These are phyloP conservation scores for Leptosphaerulina australis DNA, from an alignment of 2,329 filamentous ascomycete genomes.

Conservation along the genomic window DNA sequence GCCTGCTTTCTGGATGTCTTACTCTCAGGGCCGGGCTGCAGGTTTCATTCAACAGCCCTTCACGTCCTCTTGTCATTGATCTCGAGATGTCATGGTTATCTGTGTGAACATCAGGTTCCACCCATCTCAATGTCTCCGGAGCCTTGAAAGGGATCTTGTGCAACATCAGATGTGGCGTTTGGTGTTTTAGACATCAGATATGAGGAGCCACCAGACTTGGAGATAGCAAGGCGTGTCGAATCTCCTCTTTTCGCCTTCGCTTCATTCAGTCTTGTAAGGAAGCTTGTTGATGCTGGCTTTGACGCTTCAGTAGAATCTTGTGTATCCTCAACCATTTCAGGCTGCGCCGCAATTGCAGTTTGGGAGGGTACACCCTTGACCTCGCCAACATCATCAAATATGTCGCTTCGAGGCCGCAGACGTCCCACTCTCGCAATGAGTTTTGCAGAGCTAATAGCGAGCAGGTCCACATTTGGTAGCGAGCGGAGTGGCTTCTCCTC, in stretches of 20 bases:
- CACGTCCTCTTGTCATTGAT: background rate
- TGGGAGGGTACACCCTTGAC: conserved; percentile 2
- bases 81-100: too few relatives aligned
- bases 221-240: conserved; percentile 26
- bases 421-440: conserved; percentile 71
- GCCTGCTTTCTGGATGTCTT: too few relatives aligned
- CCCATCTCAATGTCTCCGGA: conserved; percentile 3
- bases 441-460: conserved; percentile 72
- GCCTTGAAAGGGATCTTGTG: background rate
- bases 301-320: conserved; percentile 6
- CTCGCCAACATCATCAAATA: conserved; percentile 26
- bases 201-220: background rate
- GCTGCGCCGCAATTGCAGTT: background rate
- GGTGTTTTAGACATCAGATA: conserved; percentile 1
- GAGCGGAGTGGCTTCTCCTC: conserved; percentile 53
- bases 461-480: conserved; percentile 66
- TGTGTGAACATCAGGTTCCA: conserved; percentile 10
- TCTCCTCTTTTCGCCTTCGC: conserved; percentile 53
- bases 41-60: too few relatives aligned
- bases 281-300: conserved; percentile 40
- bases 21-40: too few relatives aligned
- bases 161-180: background rate
- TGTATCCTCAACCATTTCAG: background rate
- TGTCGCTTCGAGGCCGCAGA: conserved; percentile 51
- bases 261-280: conserved; percentile 50